phyloP scores from a whole-genome alignment of 108 stramenopile species.

The Conticribra guillardii region DNA sequence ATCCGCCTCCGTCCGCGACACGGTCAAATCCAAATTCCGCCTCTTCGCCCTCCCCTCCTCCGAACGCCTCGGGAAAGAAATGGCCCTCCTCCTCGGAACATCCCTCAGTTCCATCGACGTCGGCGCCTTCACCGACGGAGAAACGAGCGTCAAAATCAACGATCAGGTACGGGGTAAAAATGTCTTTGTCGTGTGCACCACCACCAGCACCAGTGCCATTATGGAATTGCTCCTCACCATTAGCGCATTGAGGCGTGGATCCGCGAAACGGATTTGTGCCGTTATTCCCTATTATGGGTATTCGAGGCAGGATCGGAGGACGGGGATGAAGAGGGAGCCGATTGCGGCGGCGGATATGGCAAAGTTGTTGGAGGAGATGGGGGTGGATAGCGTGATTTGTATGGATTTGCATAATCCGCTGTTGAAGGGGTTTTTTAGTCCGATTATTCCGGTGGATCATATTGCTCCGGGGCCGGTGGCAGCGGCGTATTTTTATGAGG shows the following conservation, averaged over 20 bases:
- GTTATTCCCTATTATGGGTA: conserved; percentile 94
- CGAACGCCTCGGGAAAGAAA: conserved; percentile 67
- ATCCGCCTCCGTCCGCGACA: conserved; percentile 54
- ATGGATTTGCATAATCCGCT: conserved; percentile 80
- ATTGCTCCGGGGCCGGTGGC: conserved; percentile 86
- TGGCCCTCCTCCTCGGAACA: conserved; percentile 80
- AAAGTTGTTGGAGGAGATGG: conserved; percentile 81
- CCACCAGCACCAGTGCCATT: conserved; percentile 66
- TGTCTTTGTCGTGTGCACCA: conserved; percentile 78
- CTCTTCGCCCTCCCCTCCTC: conserved; percentile 78
- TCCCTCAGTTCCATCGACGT: conserved; percentile 64
- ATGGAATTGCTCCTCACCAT: conserved; percentile 84
- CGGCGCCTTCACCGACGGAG: conserved; percentile 81
- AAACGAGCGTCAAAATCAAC: conserved; percentile 66
- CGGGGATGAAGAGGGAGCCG: conserved; percentile 64
- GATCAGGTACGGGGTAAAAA: conserved; percentile 83
- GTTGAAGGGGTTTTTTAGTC: conserved; percentile 75
- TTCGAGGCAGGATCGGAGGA: conserved; percentile 71
- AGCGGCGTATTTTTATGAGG: conserved; percentile 91
- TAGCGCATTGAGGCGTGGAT: conserved; percentile 71
- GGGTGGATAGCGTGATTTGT: conserved; percentile 87
- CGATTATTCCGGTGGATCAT: conserved; percentile 82
- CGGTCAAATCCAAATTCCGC: conserved; percentile 61
- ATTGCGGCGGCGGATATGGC: conserved; percentile 90
- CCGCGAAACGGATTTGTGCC: conserved; percentile 81